Conservation (phyloP, 805 yeast genomes). For the Hanseniaspora lindneri region DNA sequence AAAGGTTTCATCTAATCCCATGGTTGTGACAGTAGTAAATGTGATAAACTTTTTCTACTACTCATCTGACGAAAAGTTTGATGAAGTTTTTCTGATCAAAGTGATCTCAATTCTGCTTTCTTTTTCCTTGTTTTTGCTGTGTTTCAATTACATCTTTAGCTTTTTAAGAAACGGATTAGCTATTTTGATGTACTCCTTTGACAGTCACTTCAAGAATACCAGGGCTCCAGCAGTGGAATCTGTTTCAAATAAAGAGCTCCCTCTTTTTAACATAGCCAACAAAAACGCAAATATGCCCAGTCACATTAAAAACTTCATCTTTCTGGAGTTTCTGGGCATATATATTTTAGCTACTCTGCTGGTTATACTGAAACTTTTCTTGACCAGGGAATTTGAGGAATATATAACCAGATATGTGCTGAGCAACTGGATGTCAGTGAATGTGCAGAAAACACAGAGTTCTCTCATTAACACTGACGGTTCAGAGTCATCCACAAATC, state of each 20-base stretch:
- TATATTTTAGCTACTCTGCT: conserved; percentile 11
- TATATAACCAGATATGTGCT: conserved; percentile 2
- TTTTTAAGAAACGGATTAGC: conserved; percentile 12
- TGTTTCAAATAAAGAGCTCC: neutral
- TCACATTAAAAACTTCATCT: conserved; percentile 13
- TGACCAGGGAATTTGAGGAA: conserved; percentile 12
- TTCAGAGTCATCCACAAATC: neutral
- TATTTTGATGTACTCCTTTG: conserved; percentile 4
- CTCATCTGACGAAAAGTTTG: conserved; percentile 10
- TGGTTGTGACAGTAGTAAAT: conserved; percentile 7
- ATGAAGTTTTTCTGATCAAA: conserved; percentile 8
- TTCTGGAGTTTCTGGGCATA: conserved; percentile 10
- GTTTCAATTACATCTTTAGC: conserved; percentile 13
- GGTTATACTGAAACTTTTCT: conserved; percentile 8
- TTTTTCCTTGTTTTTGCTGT: conserved; percentile 7
- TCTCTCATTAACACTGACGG: neutral
- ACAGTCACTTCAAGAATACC: neutral
- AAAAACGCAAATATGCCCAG: neutral
- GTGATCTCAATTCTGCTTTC: conserved; percentile 7
- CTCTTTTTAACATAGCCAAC: neutral
- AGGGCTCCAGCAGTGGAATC: neutral
- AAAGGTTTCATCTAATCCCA: conserved; percentile 1
- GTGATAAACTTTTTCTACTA: conserved; percentile 12
- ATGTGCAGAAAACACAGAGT: conserved; percentile 2
- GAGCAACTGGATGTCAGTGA: conserved; percentile 5